phyloP scores from a whole-genome alignment of 305 asterid species.

The Lippia alba region DNA sequence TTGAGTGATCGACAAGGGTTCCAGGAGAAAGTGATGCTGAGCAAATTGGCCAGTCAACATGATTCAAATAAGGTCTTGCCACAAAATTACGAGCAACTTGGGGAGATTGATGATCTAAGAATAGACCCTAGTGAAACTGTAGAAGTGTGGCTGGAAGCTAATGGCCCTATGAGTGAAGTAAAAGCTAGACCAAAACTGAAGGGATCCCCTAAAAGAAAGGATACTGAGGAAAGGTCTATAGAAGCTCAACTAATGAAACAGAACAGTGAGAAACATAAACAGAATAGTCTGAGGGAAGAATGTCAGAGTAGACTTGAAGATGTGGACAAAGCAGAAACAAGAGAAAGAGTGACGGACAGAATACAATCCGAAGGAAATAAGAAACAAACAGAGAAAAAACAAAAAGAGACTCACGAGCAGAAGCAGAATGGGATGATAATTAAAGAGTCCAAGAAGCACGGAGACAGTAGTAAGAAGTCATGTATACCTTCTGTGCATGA shows the following conservation, averaged over 20 bases:
- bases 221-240: constrained; percentile 26
- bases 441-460: constrained; percentile 33
- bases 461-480: constrained; percentile 39
- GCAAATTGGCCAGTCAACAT: constrained; percentile 22
- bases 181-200: constrained; percentile 27
- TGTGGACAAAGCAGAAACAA: constrained; percentile 41
- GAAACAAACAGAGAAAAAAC: constrained; percentile 36
- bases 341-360: constrained; percentile 36
- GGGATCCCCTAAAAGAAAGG: constrained; percentile 31
- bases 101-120: constrained; percentile 34
- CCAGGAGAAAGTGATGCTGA: constrained; percentile 36
- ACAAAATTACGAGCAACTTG: constrained; percentile 31
- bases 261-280: constrained; percentile 34
- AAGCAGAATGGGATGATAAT: constrained; percentile 36
- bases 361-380: constrained; percentile 45
- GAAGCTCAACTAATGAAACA: constrained; percentile 33
- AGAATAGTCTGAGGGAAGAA: constrained; percentile 42
- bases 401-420: constrained; percentile 37
- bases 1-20: constrained; percentile 35
- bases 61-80: constrained; percentile 29
- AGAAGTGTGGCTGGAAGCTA: constrained; percentile 34
- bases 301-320: constrained; percentile 41
- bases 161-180: constrained; percentile 36
- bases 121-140: constrained; percentile 33
- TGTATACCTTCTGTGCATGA: constrained; percentile 39